A percentile compares a stretch with the other conserved stretches of the same genome.
phyloP scores from a whole-genome alignment of 306 rosid genomes.

The Glycine tomentella region DNA sequence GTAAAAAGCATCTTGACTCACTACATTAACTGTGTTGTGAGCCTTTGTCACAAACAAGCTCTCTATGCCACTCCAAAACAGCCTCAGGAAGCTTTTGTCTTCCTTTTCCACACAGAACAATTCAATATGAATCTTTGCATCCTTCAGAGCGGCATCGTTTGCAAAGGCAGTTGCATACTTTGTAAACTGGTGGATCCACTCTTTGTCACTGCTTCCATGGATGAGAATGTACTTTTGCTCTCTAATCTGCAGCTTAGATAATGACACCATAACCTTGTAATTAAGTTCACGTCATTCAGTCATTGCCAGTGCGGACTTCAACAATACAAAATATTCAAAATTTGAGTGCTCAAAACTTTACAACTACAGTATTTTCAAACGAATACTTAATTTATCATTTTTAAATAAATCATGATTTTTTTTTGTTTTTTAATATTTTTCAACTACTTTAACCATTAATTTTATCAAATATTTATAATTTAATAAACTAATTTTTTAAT shows the following conservation, averaged over 20 bases:
- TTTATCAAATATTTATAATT: too few species aligned
- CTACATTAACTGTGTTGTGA: slow-evolving; percentile 44
- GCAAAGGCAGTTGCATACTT: slow-evolving; percentile 51
- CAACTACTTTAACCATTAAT: too few species aligned
- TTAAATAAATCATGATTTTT: too few species aligned
- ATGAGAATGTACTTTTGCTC: slow-evolving; percentile 64
- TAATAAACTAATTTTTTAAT: too few species aligned
- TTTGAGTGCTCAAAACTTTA: not conserved
- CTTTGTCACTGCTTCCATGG: slow-evolving; percentile 69
- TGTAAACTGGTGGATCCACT: slow-evolving; percentile 66
- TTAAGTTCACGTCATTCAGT: not conserved
- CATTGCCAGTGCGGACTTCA: not conserved
- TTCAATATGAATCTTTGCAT: slow-evolving; percentile 56
- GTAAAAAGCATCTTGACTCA: slow-evolving; percentile 65
- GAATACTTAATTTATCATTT: too few species aligned
- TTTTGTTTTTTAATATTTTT: too few species aligned
- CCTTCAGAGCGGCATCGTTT: slow-evolving; percentile 57
- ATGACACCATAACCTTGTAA: not conserved
- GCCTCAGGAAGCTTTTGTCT: slow-evolving; percentile 44
- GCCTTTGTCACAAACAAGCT: slow-evolving; percentile 60
- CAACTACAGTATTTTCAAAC: too few species aligned
- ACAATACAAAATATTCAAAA: not conserved
- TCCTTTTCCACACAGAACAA: slow-evolving; percentile 55
- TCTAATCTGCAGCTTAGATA: slow-evolving; percentile 48
- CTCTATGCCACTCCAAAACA: slow-evolving; percentile 60